These are phyloP conservation scores for Houttuynia cordata DNA, from an alignment of 164 flowering plant species.

Conservation along the genomic window DNA sequence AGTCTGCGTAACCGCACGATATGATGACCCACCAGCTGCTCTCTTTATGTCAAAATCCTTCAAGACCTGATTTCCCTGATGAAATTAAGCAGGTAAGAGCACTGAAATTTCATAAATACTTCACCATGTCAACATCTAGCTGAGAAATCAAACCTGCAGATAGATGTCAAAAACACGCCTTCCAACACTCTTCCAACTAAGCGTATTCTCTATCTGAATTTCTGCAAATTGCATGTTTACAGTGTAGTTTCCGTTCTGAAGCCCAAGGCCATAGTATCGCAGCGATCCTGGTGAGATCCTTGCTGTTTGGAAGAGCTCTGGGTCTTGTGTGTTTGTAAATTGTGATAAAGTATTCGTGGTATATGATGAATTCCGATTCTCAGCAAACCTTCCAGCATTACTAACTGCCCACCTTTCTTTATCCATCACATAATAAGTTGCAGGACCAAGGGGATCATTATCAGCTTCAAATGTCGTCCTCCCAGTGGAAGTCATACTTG, in stretches of 20 bases:
- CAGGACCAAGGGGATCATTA: constrained; percentile 46
- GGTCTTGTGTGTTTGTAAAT: constrained; percentile 36
- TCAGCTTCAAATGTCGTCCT: constrained; percentile 39
- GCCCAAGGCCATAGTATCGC: constrained; percentile 81
- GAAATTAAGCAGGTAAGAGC: neutral
- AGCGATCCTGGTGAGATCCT: constrained; percentile 70
- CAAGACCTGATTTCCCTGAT: constrained; percentile 35
- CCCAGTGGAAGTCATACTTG: constrained; percentile 24
- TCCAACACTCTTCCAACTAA: constrained; percentile 56
- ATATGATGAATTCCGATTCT: constrained; percentile 23
- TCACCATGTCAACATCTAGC: neutral
- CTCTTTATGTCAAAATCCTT: constrained; percentile 62
- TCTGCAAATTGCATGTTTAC: constrained; percentile 69
- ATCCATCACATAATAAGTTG: constrained; percentile 45
- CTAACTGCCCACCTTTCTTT: constrained; percentile 68
- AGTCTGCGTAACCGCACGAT: constrained; percentile 27
- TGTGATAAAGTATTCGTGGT: constrained; percentile 19
- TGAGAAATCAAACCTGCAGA: constrained; percentile 47
- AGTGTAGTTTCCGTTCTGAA: constrained; percentile 72
- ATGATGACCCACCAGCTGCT: constrained; percentile 50
- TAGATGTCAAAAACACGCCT: constrained; percentile 73
- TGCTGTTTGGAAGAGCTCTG: constrained; percentile 61
- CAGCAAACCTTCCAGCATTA: constrained; percentile 47
- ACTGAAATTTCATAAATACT: neutral
- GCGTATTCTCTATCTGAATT: constrained; percentile 15